Evolutionary conservation across 1,284 basidiomycete species (phyloP).

Genomic region (Trametes polyzona): DNA sequence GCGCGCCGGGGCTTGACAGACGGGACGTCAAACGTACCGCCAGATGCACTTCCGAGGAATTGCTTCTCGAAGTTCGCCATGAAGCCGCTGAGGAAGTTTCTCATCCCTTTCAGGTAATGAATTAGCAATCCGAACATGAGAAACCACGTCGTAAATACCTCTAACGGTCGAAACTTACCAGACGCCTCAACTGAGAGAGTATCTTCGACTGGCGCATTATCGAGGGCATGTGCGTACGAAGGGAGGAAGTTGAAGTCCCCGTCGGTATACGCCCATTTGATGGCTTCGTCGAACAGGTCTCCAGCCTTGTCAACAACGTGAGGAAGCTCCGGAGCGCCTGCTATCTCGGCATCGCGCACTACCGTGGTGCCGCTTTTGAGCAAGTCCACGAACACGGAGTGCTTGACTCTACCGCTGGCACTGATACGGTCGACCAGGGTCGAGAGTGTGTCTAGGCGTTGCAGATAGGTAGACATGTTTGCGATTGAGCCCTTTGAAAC

Average conservation of each 20-base stretch:
- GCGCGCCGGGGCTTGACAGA: neutral
- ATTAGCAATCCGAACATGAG: too few species aligned
- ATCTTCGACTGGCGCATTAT: conserved; percentile 30
- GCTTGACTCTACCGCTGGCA: neutral
- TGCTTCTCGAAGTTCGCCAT: too few species aligned
- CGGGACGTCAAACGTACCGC: neutral
- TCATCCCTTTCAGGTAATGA: too few species aligned
- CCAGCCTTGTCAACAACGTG: conserved; percentile 41
- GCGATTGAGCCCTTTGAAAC: too few species aligned
- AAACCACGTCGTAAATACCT: too few species aligned
- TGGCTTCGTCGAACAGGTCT: conserved; percentile 22
- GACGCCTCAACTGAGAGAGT: neutral
- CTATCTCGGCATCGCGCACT: conserved; percentile 26
- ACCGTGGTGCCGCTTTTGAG: conserved; percentile 24
- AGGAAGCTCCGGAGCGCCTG: conserved; percentile 17
- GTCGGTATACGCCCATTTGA: conserved; percentile 28
- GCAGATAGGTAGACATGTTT: neutral
- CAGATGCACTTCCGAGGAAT: too few species aligned
- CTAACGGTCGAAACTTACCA: too few species aligned
- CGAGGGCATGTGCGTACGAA: conserved; percentile 40
- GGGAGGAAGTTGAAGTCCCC: conserved; percentile 30
- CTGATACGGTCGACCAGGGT: neutral
- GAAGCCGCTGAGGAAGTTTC: too few species aligned
- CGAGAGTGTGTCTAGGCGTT: neutral
- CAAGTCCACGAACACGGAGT: conserved; percentile 10